Conservation (phyloP, 2,329 filamentous ascomycete species). For the Elsinoe necatrix region DNA sequence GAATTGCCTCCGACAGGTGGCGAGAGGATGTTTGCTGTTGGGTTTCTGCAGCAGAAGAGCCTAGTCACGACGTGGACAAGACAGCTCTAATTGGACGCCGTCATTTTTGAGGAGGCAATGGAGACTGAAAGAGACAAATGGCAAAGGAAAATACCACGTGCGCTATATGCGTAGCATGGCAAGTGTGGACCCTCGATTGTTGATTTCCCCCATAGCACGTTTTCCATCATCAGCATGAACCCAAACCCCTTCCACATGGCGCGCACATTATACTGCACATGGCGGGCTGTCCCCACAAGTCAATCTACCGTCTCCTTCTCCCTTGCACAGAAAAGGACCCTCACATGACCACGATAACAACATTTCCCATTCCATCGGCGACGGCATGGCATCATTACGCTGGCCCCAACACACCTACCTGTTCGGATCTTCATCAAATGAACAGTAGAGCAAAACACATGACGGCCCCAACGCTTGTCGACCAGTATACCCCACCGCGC, state of each 20-base stretch:
- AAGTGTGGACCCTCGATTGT: not conserved
- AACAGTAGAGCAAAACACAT: not conserved
- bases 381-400: constrained; percentile 1
- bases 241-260: not conserved
- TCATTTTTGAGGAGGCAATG: no score
- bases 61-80: not conserved
- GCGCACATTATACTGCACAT: not conserved
- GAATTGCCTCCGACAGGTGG: not conserved
- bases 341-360: not conserved
- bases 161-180: not conserved
- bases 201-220: not conserved
- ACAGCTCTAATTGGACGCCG: no score
- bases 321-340: not conserved
- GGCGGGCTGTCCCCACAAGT: not conserved
- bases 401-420: not conserved
- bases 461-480: not conserved
- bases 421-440: not conserved
- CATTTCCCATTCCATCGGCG: not conserved
- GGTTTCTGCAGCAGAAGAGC: not conserved
- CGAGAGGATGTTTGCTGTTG: not conserved
- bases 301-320: not conserved
- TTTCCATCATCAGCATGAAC: not conserved
- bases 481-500: not conserved
- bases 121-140: not conserved
- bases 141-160: not conserved